phyloP scores from a whole-genome alignment of 306 rosid genomes.

The Acacia acuminata region DNA sequence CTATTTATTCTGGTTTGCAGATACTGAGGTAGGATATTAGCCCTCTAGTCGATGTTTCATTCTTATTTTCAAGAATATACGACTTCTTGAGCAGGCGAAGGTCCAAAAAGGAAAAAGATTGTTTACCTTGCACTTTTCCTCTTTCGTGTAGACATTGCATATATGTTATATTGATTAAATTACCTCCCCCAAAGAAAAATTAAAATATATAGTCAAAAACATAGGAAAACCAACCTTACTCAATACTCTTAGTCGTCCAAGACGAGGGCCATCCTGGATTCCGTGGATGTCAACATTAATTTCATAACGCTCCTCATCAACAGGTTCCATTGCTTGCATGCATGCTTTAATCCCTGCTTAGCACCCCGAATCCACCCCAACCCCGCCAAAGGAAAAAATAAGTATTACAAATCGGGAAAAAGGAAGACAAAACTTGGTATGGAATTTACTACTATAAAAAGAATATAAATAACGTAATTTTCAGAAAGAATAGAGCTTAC shows the following conservation, averaged over 20 bases:
- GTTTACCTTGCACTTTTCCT: neutral
- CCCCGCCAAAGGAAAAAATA: neutral
- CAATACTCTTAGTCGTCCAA: conserved; percentile 74
- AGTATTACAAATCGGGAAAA: neutral
- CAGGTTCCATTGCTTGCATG: conserved; percentile 58
- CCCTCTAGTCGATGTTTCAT: neutral
- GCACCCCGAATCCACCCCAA: neutral
- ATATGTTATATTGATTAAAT: neutral
- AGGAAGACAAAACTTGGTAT: neutral
- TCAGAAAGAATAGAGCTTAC: conserved; percentile 46
- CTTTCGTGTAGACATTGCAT: neutral
- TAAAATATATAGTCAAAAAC: neutral
- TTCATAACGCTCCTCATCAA: conserved; percentile 74
- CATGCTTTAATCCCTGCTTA: conserved; percentile 82
- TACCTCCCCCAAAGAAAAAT: neutral
- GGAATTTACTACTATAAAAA: neutral
- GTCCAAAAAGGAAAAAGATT: neutral
- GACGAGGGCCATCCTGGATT: conserved; percentile 76
- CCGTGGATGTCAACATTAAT: conserved; percentile 71
- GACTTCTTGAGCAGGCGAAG: neutral
- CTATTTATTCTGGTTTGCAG: neutral
- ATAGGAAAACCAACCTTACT: conserved; percentile 60
- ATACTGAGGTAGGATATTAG: neutral
- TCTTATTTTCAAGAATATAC: neutral
- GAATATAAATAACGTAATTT: conserved; percentile 8